Percentiles rank a stretch among this genome's conserved stretches.
phyloP scores from a whole-genome alignment of 768 basidiomycete species.

The Phanerodontia chrysosporium region DNA sequence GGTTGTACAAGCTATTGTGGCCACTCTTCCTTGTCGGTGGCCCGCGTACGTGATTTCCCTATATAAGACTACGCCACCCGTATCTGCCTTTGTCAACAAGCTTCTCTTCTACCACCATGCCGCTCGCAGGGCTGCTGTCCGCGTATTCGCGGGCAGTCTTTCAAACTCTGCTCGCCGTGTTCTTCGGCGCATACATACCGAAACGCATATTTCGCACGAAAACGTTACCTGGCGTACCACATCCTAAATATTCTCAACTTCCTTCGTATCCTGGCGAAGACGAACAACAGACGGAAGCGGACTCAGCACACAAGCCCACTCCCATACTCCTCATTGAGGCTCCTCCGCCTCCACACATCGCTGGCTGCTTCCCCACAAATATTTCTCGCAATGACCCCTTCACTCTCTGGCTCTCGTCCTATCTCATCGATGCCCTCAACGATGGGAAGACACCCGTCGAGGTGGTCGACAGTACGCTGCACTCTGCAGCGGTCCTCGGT shows the following conservation, averaged over 20 bases:
- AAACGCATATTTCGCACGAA: not conserved
- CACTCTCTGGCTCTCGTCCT: not conserved
- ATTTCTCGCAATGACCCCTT: not conserved
- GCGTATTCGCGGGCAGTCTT: not conserved
- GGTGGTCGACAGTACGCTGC: not conserved
- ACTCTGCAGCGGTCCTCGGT: not conserved
- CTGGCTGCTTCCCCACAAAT: not conserved
- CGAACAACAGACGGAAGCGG: not conserved
- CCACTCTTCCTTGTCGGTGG: not conserved
- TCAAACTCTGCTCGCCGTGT: not conserved
- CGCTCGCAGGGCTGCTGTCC: not conserved
- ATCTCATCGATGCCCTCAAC: not conserved
- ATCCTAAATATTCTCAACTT: not conserved
- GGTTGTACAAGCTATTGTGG: not conserved
- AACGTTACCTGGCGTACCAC: not conserved
- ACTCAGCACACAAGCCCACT: not conserved
- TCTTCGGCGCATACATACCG: not conserved
- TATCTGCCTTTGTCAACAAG: not conserved
- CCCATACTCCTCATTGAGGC: not conserved
- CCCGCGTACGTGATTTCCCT: not conserved
- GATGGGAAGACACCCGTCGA: not conserved
- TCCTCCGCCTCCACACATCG: not conserved
- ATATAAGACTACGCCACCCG: not conserved
- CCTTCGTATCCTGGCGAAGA: not conserved
- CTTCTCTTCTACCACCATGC: not conserved